Evolutionary conservation across 2,329 filamentous ascomycete species (phyloP).

Genomic region (Lojkania enalia): DNA sequence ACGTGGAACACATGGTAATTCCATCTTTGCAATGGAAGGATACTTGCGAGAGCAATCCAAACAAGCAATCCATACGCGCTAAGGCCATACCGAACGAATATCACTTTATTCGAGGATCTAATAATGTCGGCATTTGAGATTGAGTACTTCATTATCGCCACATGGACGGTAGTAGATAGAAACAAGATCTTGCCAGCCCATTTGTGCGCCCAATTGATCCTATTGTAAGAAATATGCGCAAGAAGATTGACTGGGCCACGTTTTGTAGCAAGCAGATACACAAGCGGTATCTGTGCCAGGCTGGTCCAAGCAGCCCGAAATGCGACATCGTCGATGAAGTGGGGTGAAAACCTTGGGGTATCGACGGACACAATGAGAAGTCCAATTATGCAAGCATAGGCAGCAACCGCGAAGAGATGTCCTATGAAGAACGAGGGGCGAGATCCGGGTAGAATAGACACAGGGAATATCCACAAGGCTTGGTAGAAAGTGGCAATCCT

Average conservation of each 20-base stretch:
- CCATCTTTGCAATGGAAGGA: conserved; percentile 27
- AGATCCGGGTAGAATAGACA: conserved; percentile 2
- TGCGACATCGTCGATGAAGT: conserved; percentile 34
- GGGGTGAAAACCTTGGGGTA: conserved; percentile 23
- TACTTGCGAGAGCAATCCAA: conserved; percentile 30
- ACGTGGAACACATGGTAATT: conserved; percentile 31
- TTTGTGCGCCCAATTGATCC: conserved; percentile 28
- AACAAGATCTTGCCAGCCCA: conserved; percentile 29
- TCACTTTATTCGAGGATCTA: conserved; percentile 18
- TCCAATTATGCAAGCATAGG: conserved; percentile 13
- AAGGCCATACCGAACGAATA: conserved; percentile 28
- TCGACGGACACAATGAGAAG: conserved; percentile 23
- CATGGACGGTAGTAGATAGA: conserved; percentile 30
- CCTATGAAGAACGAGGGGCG: conserved; percentile 11
- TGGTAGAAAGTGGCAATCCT: conserved; percentile 9
- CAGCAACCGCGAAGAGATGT: conserved; percentile 5
- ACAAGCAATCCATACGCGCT: conserved; percentile 25
- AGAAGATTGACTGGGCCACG: conserved; percentile 27
- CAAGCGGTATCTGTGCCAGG: conserved; percentile 30
- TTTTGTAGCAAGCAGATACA: conserved; percentile 32
- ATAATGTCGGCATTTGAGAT: conserved; percentile 26
- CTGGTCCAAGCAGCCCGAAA: conserved; percentile 38
- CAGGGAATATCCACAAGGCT: conserved; percentile 8
- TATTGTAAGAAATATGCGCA: conserved; percentile 25
- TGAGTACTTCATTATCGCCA: conserved; percentile 30